These are phyloP conservation scores for Syncephalastrum sp. DNA, from an alignment of 371 early-diverging fungal genomes.

Conservation along the genomic window DNA sequence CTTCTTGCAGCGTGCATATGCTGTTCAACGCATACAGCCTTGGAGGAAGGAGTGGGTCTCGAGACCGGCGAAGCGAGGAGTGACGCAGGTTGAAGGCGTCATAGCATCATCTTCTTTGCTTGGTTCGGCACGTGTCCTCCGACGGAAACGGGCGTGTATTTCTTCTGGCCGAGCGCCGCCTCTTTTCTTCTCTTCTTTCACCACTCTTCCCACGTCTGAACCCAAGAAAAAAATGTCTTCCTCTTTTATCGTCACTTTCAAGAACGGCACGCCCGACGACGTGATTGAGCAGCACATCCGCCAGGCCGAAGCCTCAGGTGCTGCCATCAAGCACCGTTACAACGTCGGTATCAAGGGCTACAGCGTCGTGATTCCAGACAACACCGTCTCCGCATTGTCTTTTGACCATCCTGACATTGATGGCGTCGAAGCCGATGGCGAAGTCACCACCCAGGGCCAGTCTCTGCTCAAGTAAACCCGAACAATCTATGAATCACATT, in stretches of 20 bases:
- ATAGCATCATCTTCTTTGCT: too few relatives aligned
- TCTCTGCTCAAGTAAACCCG: slow-evolving; percentile 10
- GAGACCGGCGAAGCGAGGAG: too few relatives aligned
- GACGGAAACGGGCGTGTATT: too few relatives aligned
- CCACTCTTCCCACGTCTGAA: too few relatives aligned
- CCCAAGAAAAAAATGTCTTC: slow-evolving; percentile 7
- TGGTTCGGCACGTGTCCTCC: too few relatives aligned
- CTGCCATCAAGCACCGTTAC: slow-evolving; percentile 35
- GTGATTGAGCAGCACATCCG: slow-evolving; percentile 42
- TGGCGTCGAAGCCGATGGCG: slow-evolving; percentile 54
- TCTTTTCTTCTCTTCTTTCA: too few relatives aligned
- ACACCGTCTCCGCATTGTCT: slow-evolving; percentile 24
- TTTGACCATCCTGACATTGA: slow-evolving; percentile 29
- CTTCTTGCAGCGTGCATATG: too few relatives aligned
- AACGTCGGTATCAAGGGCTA: slow-evolving; percentile 43
- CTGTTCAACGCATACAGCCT: too few relatives aligned
- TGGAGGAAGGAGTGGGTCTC: too few relatives aligned
- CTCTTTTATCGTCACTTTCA: slow-evolving; percentile 46
- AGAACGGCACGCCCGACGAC: slow-evolving; percentile 37
- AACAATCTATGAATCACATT: neutral
- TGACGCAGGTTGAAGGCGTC: too few relatives aligned
- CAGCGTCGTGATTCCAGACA: slow-evolving; percentile 51
- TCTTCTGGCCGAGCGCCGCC: too few relatives aligned
- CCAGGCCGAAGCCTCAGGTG: slow-evolving; percentile 38
- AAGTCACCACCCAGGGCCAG: slow-evolving; percentile 47